Conservation (phyloP, 2,329 filamentous ascomycete genomes). For the Cordyceps fumosorosea region DNA sequence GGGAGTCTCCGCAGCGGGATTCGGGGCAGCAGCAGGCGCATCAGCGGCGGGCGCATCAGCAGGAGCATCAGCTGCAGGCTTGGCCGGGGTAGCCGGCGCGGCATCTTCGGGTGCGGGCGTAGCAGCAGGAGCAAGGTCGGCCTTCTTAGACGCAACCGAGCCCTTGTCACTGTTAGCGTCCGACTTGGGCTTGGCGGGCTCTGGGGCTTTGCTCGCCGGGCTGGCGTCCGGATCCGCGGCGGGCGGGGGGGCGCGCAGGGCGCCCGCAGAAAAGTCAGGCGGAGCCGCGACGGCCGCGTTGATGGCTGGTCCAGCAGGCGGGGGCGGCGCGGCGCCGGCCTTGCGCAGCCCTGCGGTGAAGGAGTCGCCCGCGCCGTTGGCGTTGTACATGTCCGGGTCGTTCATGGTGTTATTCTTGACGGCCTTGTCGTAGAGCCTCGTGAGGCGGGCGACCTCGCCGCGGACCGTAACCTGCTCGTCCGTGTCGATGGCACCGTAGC, state of each 20-base stretch:
- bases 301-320: not conserved
- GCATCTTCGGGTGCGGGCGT: not conserved
- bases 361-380: constrained; percentile 13
- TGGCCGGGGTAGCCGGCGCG: not conserved
- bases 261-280: not conserved
- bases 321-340: not conserved
- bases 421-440: constrained; percentile 19
- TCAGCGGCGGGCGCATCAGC: not conserved
- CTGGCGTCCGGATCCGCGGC: constrained; percentile 10
- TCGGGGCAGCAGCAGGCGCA: not conserved
- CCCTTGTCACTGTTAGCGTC: constrained; percentile 2
- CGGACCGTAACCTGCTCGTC: constrained; percentile 20
- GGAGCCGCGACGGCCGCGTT: not conserved
- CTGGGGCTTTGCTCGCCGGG: constrained; percentile 14
- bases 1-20: not conserved
- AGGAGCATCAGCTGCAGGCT: not conserved
- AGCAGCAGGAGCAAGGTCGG: not conserved
- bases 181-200: constrained; percentile 9
- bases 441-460: constrained; percentile 19
- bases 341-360: constrained; percentile 16
- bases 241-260: not conserved
- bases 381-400: constrained; percentile 19
- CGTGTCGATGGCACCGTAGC: constrained; percentile 19
- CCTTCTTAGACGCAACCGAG: not conserved
- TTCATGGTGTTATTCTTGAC: constrained; percentile 19